Evolutionary conservation across 345 rosid species (phyloP).

Genomic region (Pugionium cornutum): DNA sequence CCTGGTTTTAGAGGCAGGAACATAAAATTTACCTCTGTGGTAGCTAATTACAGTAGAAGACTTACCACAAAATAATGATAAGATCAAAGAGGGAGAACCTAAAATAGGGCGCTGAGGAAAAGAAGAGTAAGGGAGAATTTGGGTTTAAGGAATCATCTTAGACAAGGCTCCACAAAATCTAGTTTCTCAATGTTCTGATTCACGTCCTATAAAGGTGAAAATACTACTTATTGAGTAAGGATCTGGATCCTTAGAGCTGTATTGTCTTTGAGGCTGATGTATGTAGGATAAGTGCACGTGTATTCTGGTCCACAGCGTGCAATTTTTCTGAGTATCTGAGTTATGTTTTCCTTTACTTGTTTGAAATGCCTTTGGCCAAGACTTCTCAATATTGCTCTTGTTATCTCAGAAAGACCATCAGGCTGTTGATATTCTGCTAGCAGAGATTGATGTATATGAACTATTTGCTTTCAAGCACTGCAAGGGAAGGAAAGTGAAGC

Average conservation of each 20-base stretch:
- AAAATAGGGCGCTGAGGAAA: slow-evolving; percentile 11
- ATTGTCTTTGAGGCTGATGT: slow-evolving; percentile 26
- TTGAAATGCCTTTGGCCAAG: slow-evolving; percentile 21
- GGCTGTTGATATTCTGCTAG: slow-evolving; percentile 95
- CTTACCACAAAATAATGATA: slow-evolving; percentile 16
- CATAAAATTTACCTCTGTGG: slow-evolving; percentile 1
- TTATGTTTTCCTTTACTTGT: slow-evolving; percentile 22
- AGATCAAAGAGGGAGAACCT: background rate
- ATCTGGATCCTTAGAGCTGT: slow-evolving; percentile 24
- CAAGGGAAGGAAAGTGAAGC: slow-evolving; percentile 92
- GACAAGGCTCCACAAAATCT: slow-evolving; percentile 12
- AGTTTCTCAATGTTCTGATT: slow-evolving; percentile 15
- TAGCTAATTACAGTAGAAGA: slow-evolving; percentile 21
- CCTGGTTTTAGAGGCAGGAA: slow-evolving; percentile 15
- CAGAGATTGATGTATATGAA: slow-evolving; percentile 98
- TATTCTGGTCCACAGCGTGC: slow-evolving; percentile 8
- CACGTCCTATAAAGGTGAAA: slow-evolving; percentile 6
- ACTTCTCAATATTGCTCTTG: slow-evolving; percentile 28
- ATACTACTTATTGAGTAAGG: slow-evolving; percentile 3
- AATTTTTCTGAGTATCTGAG: slow-evolving; percentile 16
- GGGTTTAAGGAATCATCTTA: slow-evolving; percentile 22
- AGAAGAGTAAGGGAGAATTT: slow-evolving; percentile 11
- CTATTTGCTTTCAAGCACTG: slow-evolving; percentile 98
- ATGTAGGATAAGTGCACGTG: slow-evolving; percentile 23
- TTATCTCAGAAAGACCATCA: slow-evolving; percentile 88